Conservation (phyloP, 441 rosid genomes). For the Brassica balearica region DNA sequence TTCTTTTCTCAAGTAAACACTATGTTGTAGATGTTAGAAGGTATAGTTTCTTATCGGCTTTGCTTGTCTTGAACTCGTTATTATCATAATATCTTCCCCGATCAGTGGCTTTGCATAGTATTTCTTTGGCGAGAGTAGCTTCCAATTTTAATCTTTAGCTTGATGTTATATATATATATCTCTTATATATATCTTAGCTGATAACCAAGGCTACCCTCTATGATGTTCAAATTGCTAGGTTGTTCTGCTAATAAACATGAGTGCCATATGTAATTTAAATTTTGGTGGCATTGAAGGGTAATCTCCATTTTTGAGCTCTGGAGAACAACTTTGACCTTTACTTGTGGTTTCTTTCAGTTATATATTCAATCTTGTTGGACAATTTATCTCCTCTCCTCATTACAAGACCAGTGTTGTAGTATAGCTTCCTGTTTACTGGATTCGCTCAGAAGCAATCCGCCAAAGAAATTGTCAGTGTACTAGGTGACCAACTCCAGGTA, state of each 20-base stretch:
- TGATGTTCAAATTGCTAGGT: slow-evolving; percentile 23
- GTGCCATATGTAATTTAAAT: slow-evolving; percentile 16
- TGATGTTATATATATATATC: not conserved
- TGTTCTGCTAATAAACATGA: slow-evolving; percentile 25
- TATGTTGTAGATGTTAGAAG: slow-evolving; percentile 18
- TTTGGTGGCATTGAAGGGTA: slow-evolving; percentile 16
- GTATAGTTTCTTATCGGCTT: slow-evolving; percentile 22
- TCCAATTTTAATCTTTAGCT: slow-evolving; percentile 13
- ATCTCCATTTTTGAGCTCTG: slow-evolving; percentile 1
- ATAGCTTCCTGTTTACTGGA: slow-evolving; percentile 72
- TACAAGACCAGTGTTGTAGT: slow-evolving; percentile 93
- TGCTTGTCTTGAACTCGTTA: slow-evolving; percentile 24
- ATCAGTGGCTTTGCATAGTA: slow-evolving; percentile 17
- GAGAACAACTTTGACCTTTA: slow-evolving; percentile 22
- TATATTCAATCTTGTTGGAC: slow-evolving; percentile 89
- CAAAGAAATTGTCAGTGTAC: slow-evolving; percentile 67
- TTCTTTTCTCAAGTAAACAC: slow-evolving; percentile 24
- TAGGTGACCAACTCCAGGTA: slow-evolving; percentile 98
- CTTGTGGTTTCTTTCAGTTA: slow-evolving; percentile 66
- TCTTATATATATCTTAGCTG: slow-evolving; percentile 14
- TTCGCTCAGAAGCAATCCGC: slow-evolving; percentile 67
- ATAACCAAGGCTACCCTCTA: slow-evolving; percentile 19
- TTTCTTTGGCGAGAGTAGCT: slow-evolving; percentile 20
- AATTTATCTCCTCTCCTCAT: slow-evolving; percentile 66
- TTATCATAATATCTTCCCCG: slow-evolving; percentile 12